Evolutionary conservation across 192 early-diverging fungal species (phyloP), one percentile per base, ranked within the genome.

Genomic region (Endogone sp.): DNA sequence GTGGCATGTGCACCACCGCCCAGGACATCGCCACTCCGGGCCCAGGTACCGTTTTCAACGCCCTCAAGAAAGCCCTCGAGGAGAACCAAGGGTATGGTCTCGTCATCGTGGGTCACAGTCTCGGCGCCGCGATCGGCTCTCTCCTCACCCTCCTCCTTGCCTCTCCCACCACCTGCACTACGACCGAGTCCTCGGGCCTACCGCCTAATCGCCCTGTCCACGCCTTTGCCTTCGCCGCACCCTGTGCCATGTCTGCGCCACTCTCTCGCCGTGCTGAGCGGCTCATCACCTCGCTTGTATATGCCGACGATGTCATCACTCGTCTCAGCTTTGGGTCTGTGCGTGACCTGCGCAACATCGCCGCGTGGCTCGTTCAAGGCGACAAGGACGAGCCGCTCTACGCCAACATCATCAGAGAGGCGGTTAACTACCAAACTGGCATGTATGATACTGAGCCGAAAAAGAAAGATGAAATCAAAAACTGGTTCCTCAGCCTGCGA

Each of bases 51-150:
- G 72, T 84, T 10, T 77, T 76, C 32, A 77, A 75, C 56, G 79
- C 72, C 26, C 57, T 84, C 37, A 82, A 78, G 31, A 70, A 70
- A 3, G 81, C 79, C 24, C 29, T 84, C 32, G 71, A 74, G 49
- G 66, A 71, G 0, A 71, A 82, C 30, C 77, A 77, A 8, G 81
- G 54, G 2, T 82, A 82, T 58, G 79, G 76, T 11, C 37, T 84
- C 23, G 65, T 80, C 8, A 59, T 84, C 60, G 73, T 82, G 21
- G 83, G 83, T 3, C 83, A 84, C 67, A 80, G 78, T 0, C 66
- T 84, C n/a, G 83, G 83, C 10, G 83, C 83, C 2, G 83, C 78
- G n/a, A 77, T 84, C 62, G 78, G 80, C 16, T 77, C 76, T 31
- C 60, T 84, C 28, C 62, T 84, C 57, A 74, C 78, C 21, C 69